These are phyloP conservation scores for Lycium barbarum DNA, from an alignment of 257 asterid genomes.

Conservation along the genomic window DNA sequence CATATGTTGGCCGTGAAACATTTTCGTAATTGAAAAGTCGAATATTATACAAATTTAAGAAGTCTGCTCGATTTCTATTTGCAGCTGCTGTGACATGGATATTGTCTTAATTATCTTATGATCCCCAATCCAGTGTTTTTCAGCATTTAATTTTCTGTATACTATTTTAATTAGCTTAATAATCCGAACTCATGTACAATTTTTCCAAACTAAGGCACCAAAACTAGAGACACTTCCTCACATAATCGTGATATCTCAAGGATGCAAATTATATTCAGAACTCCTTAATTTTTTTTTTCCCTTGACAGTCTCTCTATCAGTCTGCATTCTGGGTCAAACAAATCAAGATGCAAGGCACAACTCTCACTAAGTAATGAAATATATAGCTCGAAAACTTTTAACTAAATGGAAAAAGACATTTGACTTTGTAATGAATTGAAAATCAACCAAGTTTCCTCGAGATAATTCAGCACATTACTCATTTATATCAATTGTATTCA, in stretches of 20 bases:
- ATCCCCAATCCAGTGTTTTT: constrained; percentile 1
- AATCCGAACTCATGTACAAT: background rate
- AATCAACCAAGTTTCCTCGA: constrained; percentile 16
- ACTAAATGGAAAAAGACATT: background rate
- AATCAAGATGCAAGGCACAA: constrained; percentile 21
- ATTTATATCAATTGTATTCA: background rate
- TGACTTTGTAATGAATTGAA: background rate
- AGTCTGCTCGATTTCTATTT: constrained; percentile 9
- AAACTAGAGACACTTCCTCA: constrained; percentile 10
- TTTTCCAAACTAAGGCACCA: background rate
- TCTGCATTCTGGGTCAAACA: background rate
- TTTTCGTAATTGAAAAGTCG: background rate
- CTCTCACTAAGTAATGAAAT: background rate
- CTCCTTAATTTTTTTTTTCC: background rate
- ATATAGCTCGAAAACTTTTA: background rate
- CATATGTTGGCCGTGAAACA: background rate
- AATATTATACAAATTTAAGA: background rate
- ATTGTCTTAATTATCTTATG: background rate
- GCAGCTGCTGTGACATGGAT: background rate
- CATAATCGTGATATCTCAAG: background rate
- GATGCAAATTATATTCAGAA: background rate
- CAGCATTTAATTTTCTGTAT: constrained; percentile 8
- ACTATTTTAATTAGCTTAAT: background rate
- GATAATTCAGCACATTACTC: background rate
- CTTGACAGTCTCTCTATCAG: background rate